Evolutionary conservation across 2,329 filamentous ascomycete genomes (phyloP).

Genomic region (Blumeria graminis): DNA sequence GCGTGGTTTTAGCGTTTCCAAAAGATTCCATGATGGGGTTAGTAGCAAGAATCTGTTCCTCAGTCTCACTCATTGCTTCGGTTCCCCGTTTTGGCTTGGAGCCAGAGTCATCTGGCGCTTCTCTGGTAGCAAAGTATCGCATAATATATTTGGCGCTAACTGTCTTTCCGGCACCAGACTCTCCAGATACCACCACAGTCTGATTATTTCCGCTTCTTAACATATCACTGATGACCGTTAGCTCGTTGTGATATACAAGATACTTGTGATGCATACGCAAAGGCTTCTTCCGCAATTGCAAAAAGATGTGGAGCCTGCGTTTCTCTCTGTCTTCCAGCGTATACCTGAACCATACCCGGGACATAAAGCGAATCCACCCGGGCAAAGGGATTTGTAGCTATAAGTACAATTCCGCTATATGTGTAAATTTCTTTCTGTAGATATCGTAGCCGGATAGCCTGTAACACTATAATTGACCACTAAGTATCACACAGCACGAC

Average conservation of each 20-base stretch:
- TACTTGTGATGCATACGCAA: constrained; percentile 40
- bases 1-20: constrained; percentile 96
- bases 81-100: constrained; percentile 47
- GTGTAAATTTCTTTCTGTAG: constrained; percentile 98
- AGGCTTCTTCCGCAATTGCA: constrained; percentile 95
- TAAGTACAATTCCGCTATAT: constrained; percentile 94
- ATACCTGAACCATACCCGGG: constrained; percentile 98
- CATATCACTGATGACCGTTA: constrained; percentile 56
- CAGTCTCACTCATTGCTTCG: constrained; percentile 82
- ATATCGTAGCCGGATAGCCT: constrained; percentile 93
- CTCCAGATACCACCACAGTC: constrained; percentile 96
- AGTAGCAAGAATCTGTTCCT: constrained; percentile 92
- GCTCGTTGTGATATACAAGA: constrained; percentile 5
- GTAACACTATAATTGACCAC: constrained; percentile 39
- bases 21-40: constrained; percentile 99
- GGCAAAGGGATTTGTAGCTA: constrained; percentile 94
- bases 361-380: constrained; percentile 96
- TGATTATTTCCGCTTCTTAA: constrained; percentile 87
- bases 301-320: constrained; percentile 96
- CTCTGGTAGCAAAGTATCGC: constrained; percentile 96
- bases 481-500: constrained; percentile 5
- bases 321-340: constrained; percentile 86
- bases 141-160: constrained; percentile 99
- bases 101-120: constrained; percentile 69
- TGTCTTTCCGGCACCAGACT: constrained; percentile 96